phyloP scores from a whole-genome alignment of 2,329 filamentous ascomycete genomes.

The Pseudogymnoascus sp. region DNA sequence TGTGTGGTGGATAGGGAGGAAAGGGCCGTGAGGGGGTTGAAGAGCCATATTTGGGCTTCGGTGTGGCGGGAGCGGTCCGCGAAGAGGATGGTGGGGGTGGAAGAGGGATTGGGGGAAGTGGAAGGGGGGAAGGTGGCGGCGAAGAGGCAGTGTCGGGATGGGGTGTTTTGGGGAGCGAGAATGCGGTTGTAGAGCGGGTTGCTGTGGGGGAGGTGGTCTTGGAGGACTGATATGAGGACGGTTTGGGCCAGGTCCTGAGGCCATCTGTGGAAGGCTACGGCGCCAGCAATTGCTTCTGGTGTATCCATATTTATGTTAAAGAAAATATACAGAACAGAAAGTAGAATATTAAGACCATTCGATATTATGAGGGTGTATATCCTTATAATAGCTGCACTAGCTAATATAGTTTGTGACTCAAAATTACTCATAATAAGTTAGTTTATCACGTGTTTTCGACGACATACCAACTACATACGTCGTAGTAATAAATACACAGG shows the following conservation, averaged over 20 bases:
- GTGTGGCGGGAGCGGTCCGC: slow-evolving; percentile 23
- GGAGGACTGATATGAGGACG: slow-evolving; percentile 19
- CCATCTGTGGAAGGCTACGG: slow-evolving; percentile 9
- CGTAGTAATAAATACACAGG: background rate
- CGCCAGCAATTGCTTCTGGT: background rate
- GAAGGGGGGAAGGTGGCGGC: slow-evolving; percentile 17
- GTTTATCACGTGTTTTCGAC: background rate
- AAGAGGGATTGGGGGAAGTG: background rate
- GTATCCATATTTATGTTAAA: background rate
- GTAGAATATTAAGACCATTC: no score
- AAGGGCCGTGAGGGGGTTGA: slow-evolving; percentile 20
- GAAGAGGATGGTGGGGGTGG: slow-evolving; percentile 22
- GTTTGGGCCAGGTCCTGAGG: slow-evolving; percentile 17
- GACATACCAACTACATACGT: background rate
- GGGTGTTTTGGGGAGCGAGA: slow-evolving; percentile 23
- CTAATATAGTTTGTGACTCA: background rate
- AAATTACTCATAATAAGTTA: background rate
- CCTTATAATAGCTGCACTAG: background rate
- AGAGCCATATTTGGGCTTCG: slow-evolving; percentile 26
- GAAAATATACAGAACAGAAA: background rate
- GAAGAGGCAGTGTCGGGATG: slow-evolving; percentile 22
- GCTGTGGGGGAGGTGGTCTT: slow-evolving; percentile 20
- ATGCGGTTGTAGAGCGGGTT: slow-evolving; percentile 24
- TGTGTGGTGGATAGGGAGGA: slow-evolving; percentile 3
- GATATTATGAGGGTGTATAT: background rate